Evolutionary conservation across 192 early-diverging fungal genomes (phyloP).

Genomic region (Coemansia sp.): DNA sequence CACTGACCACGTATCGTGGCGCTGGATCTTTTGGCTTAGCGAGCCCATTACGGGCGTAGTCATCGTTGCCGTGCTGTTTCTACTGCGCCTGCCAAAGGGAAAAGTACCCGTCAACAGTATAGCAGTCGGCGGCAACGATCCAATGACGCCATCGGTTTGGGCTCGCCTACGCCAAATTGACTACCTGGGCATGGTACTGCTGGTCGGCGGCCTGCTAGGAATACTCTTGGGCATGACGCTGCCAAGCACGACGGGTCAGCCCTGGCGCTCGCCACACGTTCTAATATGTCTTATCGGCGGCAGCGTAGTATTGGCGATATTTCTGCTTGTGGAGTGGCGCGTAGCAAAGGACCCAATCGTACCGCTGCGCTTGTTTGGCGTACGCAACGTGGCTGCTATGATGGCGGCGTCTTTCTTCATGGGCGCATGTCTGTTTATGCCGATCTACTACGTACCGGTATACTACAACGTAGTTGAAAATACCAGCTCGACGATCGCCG

Average conservation of each 20-base stretch:
- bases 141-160: conserved; percentile 15
- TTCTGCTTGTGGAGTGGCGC: conserved; percentile 58
- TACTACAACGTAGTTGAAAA: conserved; percentile 67
- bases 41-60: conserved; percentile 56
- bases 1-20: conserved; percentile 59
- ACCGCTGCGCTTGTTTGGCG: conserved; percentile 62
- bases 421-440: conserved; percentile 66
- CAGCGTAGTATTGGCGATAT: conserved; percentile 54
- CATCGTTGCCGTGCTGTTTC: conserved; percentile 43
- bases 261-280: conserved; percentile 66
- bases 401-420: conserved; percentile 60
- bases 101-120: neutral
- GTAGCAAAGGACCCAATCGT: conserved; percentile 70
- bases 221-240: conserved; percentile 73
- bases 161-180: conserved; percentile 67
- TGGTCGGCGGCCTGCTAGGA: conserved; percentile 62
- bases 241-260: conserved; percentile 66
- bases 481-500: conserved; percentile 61
- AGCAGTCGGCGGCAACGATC: neutral
- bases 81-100: conserved; percentile 40
- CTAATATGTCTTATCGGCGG: conserved; percentile 61
- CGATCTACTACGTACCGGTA: conserved; percentile 69
- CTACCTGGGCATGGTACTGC: conserved; percentile 63
- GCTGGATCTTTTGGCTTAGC: conserved; percentile 69
- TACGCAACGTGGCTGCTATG: conserved; percentile 61